Conservation (phyloP, 768 basidiomycete genomes). For the Tulasnella calospora region DNA sequence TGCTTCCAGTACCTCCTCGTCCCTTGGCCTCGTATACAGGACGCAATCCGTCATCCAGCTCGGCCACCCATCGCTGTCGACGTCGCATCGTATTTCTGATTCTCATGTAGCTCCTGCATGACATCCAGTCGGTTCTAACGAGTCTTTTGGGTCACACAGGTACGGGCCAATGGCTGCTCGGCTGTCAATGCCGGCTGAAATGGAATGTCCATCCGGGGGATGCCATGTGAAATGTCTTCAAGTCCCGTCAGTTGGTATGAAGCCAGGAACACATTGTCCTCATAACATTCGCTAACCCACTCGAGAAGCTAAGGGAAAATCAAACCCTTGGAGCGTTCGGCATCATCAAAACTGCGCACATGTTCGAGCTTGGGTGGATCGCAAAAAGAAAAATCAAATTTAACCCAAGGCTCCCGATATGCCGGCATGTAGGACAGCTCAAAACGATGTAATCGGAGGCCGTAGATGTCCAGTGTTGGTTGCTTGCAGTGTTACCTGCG, state of each 20-base stretch:
- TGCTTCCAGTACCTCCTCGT: not conserved
- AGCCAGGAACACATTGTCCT: not conserved
- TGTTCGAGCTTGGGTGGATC: not conserved
- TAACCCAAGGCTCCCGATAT: not conserved
- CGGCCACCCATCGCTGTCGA: not conserved
- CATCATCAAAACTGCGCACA: not conserved
- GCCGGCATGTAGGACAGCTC: not conserved
- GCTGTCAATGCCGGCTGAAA: not conserved
- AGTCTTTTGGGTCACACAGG: not conserved
- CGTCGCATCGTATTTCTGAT: conserved; percentile 6
- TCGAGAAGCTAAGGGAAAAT: not conserved
- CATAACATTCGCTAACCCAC: not conserved
- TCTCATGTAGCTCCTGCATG: not conserved
- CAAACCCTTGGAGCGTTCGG: not conserved
- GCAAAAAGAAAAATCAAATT: not conserved
- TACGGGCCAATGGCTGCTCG: not conserved
- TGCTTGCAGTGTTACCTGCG: no score
- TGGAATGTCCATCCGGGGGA: not conserved
- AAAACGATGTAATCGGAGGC: not conserved
- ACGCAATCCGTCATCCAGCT: not conserved
- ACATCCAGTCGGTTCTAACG: not conserved
- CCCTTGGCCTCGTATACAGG: not conserved
- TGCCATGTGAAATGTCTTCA: not conserved
- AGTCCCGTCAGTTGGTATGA: not conserved
- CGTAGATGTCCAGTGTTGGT: no score